Conservation (phyloP, 2,329 filamentous ascomycete genomes). For the Pyrenochaeta sp. region DNA sequence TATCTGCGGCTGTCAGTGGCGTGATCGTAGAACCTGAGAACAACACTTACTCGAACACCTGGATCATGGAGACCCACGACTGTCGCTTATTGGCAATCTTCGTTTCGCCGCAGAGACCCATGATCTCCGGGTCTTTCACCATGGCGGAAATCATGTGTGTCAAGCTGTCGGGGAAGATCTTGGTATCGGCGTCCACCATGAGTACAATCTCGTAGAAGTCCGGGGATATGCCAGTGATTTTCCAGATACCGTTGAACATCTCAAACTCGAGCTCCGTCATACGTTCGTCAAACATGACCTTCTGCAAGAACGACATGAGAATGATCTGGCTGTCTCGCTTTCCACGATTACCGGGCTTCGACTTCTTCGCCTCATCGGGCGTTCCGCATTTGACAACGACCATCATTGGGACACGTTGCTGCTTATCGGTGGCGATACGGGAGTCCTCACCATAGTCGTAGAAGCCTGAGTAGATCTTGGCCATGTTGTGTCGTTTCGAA, state of each 20-base stretch:
- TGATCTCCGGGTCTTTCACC: conserved; percentile 99
- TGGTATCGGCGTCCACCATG: conserved; percentile 99
- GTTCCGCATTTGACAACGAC: conserved; percentile 95
- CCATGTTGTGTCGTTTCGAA: conserved; percentile 99
- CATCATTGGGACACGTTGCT: conserved; percentile 98
- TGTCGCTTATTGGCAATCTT: conserved; percentile 99
- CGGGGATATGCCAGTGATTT: conserved; percentile 96
- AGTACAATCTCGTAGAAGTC: conserved; percentile 98
- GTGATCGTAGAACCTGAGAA: conserved; percentile 24
- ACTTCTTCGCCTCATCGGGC: conserved; percentile 78
- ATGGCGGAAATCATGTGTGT: conserved; percentile 99
- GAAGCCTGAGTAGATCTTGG: conserved; percentile 96
- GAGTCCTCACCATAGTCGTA: conserved; percentile 93
- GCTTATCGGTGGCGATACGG: conserved; percentile 80
- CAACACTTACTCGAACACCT: conserved; percentile 84
- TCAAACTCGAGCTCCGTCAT: conserved; percentile 99
- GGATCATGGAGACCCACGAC: conserved; percentile 96
- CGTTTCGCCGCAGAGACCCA: conserved; percentile 98
- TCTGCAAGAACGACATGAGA: conserved; percentile 98
- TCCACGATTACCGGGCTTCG: conserved; percentile 95
- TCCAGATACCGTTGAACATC: conserved; percentile 99
- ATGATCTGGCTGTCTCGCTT: conserved; percentile 99
- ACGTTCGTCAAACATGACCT: conserved; percentile 99
- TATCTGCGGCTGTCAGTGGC: conserved; percentile 62
- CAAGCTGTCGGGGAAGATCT: conserved; percentile 96